Base-by-base conservation (phyloP, 177 flowering plant species). In the Telopea speciosissima region DNA sequence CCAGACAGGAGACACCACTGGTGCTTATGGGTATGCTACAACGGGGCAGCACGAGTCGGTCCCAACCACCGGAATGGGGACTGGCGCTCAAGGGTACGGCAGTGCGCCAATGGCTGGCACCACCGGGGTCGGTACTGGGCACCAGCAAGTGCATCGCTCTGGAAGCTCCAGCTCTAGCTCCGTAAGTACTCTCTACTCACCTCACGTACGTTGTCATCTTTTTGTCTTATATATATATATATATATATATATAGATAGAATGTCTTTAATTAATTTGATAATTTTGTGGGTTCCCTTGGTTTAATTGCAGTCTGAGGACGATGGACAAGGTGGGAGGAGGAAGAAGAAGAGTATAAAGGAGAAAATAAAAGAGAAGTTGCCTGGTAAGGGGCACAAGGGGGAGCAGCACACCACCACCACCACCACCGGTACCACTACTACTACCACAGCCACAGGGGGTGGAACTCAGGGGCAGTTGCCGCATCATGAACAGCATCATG, bases 251-350 rank as follows among this genome's bases (percentile, higher is more conserved):
- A n/a, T n/a, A n/a, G n/a, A n/a, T n/a, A n/a, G n/a, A n/a, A n/a
- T n/a, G n/a, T n/a, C n/a, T n/a, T n/a, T n/a, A n/a, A n/a, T 28
- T 28, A 4, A 28, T 28, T 28, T 28, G 31, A 28, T 28, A 28
- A 36, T 36, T 3, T 36, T 36, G 40, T 36, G 40, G 4, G 4
- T 3, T 36, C 1, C 19, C 2, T 28, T 59, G 26, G 11, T 23
- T 61, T 22, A 25, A 24, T 62, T 62, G 74, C 52, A 79, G 83
- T 82, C 85, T 5, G 87, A 84, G 79, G 86, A 83, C 31, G 87
- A 86, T 60, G 89, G 84, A 33, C 76, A 77, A 56, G 87, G 89
- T 8, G 87, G 89, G 36, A 84, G 87, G 49, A 83, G 83, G 77
- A 85, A 82, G 83, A 85, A 82, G 83, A 80, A 80, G 65, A 84